Evolutionary conservation across 2,329 filamentous ascomycete species (phyloP), one percentile per base, ranked within the genome.

Genomic region (Colletotrichum lupini): DNA sequence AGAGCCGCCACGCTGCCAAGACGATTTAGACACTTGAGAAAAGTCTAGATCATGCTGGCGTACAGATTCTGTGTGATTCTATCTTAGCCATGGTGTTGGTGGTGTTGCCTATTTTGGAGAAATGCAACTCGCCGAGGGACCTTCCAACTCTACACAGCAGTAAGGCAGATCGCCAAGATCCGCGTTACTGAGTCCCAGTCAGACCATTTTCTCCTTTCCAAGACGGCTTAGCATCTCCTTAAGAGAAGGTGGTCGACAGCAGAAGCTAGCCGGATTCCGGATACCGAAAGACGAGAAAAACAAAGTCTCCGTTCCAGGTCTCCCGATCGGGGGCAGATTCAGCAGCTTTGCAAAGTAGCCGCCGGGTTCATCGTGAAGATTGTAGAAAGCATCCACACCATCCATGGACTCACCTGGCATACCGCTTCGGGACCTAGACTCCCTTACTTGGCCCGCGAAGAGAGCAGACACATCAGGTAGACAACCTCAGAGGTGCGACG

Each of bases 161-260:
- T 19, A 35, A 68, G 49, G 19, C 52, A 60, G 56, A 64, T 68
- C 65, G 58, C 59, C 69, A 69, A 69, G 66, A 60, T 32, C 55
- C 59, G 60, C 70, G 14, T 58, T 26, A 24, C 42, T 46, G 32
- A 26, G 55, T 56, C 55, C 61, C 30, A 49, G 30, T 37, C 16
- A 22, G 37, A 26, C 35, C 28, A 59, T 30, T 24, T 26, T 22
- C 11, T 37, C 42, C 8, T 24, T n/a, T 42, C 28, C 46, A 46
- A 24, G 16, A 55, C 9, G 24, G 16, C 22, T 55, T 32, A 26
- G 52, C 37, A 37, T 24, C 53, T 57, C 52, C n/a, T 28, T 28
- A 8, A 11, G 28, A 56, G 37, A 7, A 16, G 37, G 2, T 35
- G 30, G 30, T 56, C 22, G 32, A 55, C 32, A 52, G n/a, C 42